Conservation (phyloP, 2,329 filamentous ascomycete genomes). For the Calonectria honghensis region DNA sequence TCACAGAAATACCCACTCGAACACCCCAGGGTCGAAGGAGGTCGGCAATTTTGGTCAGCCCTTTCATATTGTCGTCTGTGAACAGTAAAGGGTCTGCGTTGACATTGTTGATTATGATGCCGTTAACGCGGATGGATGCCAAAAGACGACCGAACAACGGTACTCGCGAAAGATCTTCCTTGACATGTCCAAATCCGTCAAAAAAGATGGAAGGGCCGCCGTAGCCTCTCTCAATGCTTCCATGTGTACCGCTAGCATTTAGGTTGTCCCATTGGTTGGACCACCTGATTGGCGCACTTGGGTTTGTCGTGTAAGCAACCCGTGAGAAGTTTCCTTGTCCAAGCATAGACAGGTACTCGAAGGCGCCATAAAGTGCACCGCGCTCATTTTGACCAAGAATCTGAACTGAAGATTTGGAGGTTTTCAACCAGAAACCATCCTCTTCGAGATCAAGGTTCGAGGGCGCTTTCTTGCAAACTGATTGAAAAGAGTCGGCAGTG, state of each 20-base stretch:
- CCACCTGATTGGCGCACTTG: slow-evolving; percentile 79
- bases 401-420: slow-evolving; percentile 65
- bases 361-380: slow-evolving; percentile 81
- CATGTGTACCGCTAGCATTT: slow-evolving; percentile 63
- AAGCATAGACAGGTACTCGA: slow-evolving; percentile 80
- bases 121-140: slow-evolving; percentile 80
- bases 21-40: slow-evolving; percentile 81
- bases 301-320: slow-evolving; percentile 71
- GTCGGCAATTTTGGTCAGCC: slow-evolving; percentile 78
- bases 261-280: slow-evolving; percentile 85
- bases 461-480: slow-evolving; percentile 34
- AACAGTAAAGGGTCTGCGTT: slow-evolving; percentile 79
- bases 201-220: slow-evolving; percentile 83
- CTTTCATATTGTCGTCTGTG: slow-evolving; percentile 73
- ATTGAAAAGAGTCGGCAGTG: slow-evolving; percentile 37
- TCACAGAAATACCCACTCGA: slow-evolving; percentile 78
- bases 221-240: slow-evolving; percentile 81
- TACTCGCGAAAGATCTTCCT: slow-evolving; percentile 76
- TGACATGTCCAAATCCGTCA: slow-evolving; percentile 67
- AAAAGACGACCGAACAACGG: slow-evolving; percentile 79
- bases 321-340: slow-evolving; percentile 71
- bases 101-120: slow-evolving; percentile 81
- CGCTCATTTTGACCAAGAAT: slow-evolving; percentile 81
- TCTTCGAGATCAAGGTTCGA: slow-evolving; percentile 62
- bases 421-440: slow-evolving; percentile 78